Evolutionary conservation across 1,139 yeast species (phyloP).

Genomic region (Schwanniomyces etchellsii): DNA sequence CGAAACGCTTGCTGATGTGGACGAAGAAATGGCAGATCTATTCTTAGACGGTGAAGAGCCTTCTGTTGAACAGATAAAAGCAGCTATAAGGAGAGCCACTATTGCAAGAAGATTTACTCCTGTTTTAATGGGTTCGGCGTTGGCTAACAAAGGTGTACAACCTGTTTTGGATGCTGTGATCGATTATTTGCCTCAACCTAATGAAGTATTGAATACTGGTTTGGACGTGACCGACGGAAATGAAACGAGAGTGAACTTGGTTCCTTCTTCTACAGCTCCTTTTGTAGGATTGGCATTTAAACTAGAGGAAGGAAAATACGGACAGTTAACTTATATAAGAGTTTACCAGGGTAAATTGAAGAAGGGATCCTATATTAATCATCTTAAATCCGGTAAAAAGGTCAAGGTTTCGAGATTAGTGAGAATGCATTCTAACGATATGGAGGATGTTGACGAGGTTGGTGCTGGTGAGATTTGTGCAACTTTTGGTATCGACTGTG

Average conservation of each 20-base stretch:
- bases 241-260: slow-evolving; percentile 61
- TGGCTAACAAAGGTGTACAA: slow-evolving; percentile 93
- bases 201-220: slow-evolving; percentile 87
- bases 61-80: slow-evolving; percentile 71
- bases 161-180: slow-evolving; percentile 94
- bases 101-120: slow-evolving; percentile 96
- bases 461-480: slow-evolving; percentile 99
- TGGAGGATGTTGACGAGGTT: slow-evolving; percentile 95
- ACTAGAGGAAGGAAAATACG: slow-evolving; percentile 96
- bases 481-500: slow-evolving; percentile 97
- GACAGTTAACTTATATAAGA: slow-evolving; percentile 93
- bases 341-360: slow-evolving; percentile 93
- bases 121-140: slow-evolving; percentile 97
- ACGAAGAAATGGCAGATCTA: slow-evolving; percentile 92
- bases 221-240: slow-evolving; percentile 57
- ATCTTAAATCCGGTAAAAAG: slow-evolving; percentile 88
- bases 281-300: slow-evolving; percentile 97
- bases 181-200: slow-evolving; percentile 92
- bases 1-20: slow-evolving; percentile 95
- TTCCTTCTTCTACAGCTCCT: slow-evolving; percentile 71
- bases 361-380: slow-evolving; percentile 85
- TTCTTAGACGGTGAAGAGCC: slow-evolving; percentile 90
- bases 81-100: slow-evolving; percentile 92
- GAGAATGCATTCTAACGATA: slow-evolving; percentile 97
- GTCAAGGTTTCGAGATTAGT: slow-evolving; percentile 93